Percentiles rank a stretch among this genome's conserved stretches.
phyloP scores from a whole-genome alignment of 1,139 yeast species.

The Scheffersomyces titani region DNA sequence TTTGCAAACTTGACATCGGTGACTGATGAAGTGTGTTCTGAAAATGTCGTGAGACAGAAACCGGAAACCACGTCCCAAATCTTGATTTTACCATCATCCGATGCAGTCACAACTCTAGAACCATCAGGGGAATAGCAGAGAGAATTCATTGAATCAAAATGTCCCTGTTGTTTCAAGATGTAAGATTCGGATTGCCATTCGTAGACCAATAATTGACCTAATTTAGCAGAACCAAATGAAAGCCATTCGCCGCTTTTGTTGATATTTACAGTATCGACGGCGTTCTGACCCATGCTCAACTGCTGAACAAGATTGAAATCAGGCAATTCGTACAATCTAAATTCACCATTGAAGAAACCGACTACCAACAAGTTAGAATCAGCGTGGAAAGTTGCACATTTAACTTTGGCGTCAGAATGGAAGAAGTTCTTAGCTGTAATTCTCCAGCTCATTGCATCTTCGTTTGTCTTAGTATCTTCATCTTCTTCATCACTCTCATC shows the following conservation, averaged over 20 bases:
- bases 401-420: slow-evolving; percentile 69
- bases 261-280: slow-evolving; percentile 78
- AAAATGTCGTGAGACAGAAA: slow-evolving; percentile 87
- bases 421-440: slow-evolving; percentile 78
- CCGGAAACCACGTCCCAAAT: slow-evolving; percentile 96
- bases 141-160: slow-evolving; percentile 85
- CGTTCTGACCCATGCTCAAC: slow-evolving; percentile 88
- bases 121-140: slow-evolving; percentile 95
- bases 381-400: slow-evolving; percentile 84
- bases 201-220: slow-evolving; percentile 94
- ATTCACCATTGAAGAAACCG: slow-evolving; percentile 92
- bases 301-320: slow-evolving; percentile 78
- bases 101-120: slow-evolving; percentile 84
- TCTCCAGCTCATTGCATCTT: slow-evolving; percentile 66
- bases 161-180: slow-evolving; percentile 94
- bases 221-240: slow-evolving; percentile 86
- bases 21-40: slow-evolving; percentile 87
- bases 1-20: slow-evolving; percentile 86
- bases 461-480: slow-evolving; percentile 26
- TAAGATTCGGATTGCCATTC: slow-evolving; percentile 99
- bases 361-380: slow-evolving; percentile 70
- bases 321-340: slow-evolving; percentile 83
- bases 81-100: slow-evolving; percentile 96
- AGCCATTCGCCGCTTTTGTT: slow-evolving; percentile 94
- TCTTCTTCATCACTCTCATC: slow-evolving; percentile 40